These are phyloP conservation scores for Penicillium sp. DNA, from an alignment of 2,329 filamentous ascomycete genomes.

Conservation along the genomic window DNA sequence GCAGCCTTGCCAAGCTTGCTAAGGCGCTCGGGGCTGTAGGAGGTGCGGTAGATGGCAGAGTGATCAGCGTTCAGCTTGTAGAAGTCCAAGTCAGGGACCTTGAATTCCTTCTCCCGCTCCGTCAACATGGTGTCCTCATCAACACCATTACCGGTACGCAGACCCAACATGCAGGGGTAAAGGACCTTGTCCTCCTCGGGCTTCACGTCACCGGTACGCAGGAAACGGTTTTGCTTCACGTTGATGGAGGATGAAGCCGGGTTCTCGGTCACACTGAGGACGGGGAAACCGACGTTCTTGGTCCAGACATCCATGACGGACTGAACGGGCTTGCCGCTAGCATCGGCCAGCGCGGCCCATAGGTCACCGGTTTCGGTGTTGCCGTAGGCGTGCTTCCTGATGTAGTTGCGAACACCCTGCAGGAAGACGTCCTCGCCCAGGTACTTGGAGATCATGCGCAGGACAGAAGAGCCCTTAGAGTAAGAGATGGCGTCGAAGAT, in stretches of 20 bases:
- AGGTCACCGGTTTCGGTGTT: slow-evolving; percentile 90
- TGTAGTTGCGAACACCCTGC: slow-evolving; percentile 81
- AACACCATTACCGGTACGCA: slow-evolving; percentile 77
- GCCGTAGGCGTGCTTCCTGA: slow-evolving; percentile 94
- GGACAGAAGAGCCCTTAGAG: slow-evolving; percentile 89
- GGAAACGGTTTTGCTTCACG: slow-evolving; percentile 90
- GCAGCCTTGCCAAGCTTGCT: slow-evolving; percentile 83
- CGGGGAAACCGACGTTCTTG: slow-evolving; percentile 90
- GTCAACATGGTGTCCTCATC: slow-evolving; percentile 69
- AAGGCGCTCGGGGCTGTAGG: slow-evolving; percentile 76
- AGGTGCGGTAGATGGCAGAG: slow-evolving; percentile 85
- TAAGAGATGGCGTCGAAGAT: slow-evolving; percentile 98
- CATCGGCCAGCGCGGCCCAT: slow-evolving; percentile 80
- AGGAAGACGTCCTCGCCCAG: slow-evolving; percentile 89
- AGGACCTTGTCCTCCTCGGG: slow-evolving; percentile 84
- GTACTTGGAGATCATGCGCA: slow-evolving; percentile 96
- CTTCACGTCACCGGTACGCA: slow-evolving; percentile 86
- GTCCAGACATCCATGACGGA: slow-evolving; percentile 95
- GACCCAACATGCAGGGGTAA: slow-evolving; percentile 82
- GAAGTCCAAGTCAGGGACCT: slow-evolving; percentile 74
- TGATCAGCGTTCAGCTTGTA: slow-evolving; percentile 97
- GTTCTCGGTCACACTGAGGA: slow-evolving; percentile 78
- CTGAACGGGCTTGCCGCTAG: slow-evolving; percentile 84
- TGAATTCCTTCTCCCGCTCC: slow-evolving; percentile 69
- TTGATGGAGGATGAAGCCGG: slow-evolving; percentile 66